Evolutionary conservation across 1,139 yeast species (phyloP).

Genomic region (Saccharomyces pastorianus): DNA sequence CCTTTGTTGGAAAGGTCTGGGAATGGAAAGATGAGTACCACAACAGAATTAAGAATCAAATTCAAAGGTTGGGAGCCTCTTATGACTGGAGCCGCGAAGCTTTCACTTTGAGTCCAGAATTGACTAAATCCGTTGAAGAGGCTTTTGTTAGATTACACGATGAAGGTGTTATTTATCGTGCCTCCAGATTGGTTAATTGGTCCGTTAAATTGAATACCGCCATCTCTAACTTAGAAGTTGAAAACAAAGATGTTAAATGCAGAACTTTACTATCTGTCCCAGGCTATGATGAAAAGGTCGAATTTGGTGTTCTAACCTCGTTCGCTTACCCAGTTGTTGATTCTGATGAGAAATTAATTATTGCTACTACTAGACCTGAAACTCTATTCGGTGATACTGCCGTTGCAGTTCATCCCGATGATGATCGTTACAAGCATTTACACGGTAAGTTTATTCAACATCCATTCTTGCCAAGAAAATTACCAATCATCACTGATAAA

Average conservation of each 20-base stretch:
- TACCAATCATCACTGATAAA: conserved; percentile 82
- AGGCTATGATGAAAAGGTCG: conserved; percentile 81
- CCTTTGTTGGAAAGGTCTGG: conserved; percentile 84
- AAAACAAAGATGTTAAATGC: conserved; percentile 80
- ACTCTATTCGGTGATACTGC: conserved; percentile 97
- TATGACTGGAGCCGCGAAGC: conserved; percentile 95
- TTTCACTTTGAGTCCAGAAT: conserved; percentile 77
- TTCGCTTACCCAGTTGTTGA: conserved; percentile 85
- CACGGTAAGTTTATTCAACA: conserved; percentile 90
- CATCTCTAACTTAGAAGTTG: conserved; percentile 91
- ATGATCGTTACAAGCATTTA: conserved; percentile 81
- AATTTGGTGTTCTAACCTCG: conserved; percentile 91
- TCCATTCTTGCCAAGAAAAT: conserved; percentile 77
- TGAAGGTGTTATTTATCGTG: conserved; percentile 93
- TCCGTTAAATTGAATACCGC: conserved; percentile 92
- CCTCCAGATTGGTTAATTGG: conserved; percentile 92
- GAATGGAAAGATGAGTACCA: conserved; percentile 98
- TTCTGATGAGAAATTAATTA: conserved; percentile 81
- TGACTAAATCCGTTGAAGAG: conserved; percentile 76
- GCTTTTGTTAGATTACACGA: conserved; percentile 88
- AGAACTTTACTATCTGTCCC: conserved; percentile 78
- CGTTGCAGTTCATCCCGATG: conserved; percentile 95
- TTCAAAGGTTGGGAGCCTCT: conserved; percentile 86
- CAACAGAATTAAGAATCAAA: conserved; percentile 71
- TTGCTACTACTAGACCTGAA: conserved; percentile 98